phyloP scores from a whole-genome alignment of 305 asterid species.

The Fraxinus platypoda region DNA sequence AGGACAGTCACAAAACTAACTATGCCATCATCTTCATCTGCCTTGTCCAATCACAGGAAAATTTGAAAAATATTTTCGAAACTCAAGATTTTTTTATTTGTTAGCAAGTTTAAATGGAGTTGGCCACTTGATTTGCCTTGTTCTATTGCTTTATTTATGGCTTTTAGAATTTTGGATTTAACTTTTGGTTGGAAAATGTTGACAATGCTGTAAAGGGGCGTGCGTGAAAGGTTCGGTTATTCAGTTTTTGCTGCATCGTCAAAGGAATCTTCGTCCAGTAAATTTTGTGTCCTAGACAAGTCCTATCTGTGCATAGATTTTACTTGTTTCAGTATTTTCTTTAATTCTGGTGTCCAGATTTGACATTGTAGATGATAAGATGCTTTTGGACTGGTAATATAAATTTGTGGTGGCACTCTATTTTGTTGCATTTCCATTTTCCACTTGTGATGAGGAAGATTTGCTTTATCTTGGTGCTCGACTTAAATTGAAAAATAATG shows the following conservation, averaged over 20 bases:
- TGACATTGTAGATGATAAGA: neutral
- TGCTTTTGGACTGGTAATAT: neutral
- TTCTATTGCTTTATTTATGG: conserved; percentile 9
- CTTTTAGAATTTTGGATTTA: conserved; percentile 19
- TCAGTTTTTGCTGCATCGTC: conserved; percentile 9
- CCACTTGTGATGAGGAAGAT: neutral
- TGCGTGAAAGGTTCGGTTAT: conserved; percentile 1
- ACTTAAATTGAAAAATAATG: neutral
- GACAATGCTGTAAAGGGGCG: conserved; percentile 15
- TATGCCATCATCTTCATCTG: conserved; percentile 52
- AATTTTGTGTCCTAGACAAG: neutral
- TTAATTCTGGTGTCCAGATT: neutral
- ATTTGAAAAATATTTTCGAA: conserved; percentile 20
- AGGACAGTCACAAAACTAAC: conserved; percentile 32
- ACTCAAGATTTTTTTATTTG: conserved; percentile 45
- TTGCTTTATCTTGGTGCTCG: neutral
- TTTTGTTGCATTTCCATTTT: neutral
- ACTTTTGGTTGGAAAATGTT: conserved; percentile 10
- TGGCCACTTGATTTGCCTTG: conserved; percentile 17
- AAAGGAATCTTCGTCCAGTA: neutral
- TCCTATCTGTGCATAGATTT: neutral
- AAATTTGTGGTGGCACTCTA: neutral
- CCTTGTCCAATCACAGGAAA: conserved; percentile 44
- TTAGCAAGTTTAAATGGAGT: neutral
- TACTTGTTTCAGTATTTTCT: neutral